A percentile compares a stretch with the other conserved stretches of the same genome.
These are phyloP conservation scores for Neurospora sp. DNA, from an alignment of 495 filamentous ascomycete species.

Conservation along the genomic window DNA sequence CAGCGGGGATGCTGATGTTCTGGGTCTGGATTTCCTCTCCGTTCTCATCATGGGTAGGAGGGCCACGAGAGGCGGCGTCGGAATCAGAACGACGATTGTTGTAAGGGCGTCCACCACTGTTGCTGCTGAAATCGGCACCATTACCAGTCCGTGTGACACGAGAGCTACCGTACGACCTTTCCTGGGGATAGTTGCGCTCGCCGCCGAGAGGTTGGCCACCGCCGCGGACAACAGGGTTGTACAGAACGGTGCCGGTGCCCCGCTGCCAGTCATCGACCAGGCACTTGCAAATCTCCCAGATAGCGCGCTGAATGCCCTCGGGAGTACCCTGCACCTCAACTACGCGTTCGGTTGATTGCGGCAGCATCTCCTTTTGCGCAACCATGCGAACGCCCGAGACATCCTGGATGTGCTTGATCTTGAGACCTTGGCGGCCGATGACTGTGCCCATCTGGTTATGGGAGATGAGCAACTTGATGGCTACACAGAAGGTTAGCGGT, in stretches of 20 bases:
- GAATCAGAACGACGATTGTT: conserved; percentile 72
- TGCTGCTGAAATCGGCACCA: conserved; percentile 95
- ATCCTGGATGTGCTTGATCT: conserved; percentile 99
- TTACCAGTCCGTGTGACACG: conserved; percentile 94
- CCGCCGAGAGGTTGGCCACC: conserved; percentile 40
- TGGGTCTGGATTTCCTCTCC: conserved; percentile 97
- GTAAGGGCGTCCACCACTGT: conserved; percentile 52
- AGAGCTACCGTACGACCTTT: conserved; percentile 44
- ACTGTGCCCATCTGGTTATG: conserved; percentile 99
- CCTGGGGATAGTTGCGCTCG: conserved; percentile 19
- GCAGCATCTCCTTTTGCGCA: conserved; percentile 98
- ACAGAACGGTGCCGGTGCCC: conserved; percentile 89
- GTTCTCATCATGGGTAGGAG: conserved; percentile 81
- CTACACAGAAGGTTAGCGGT: conserved; percentile 36
- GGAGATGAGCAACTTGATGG: conserved; percentile 93
- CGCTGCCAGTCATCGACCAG: conserved; percentile 95
- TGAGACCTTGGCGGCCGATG: conserved; percentile 88
- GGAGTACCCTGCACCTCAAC: conserved; percentile 92
- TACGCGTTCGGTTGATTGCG: conserved; percentile 96
- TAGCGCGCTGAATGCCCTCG: conserved; percentile 85
- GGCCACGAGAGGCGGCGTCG: conserved; percentile 59
- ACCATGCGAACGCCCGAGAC: conserved; percentile 96
- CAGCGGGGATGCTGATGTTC: conserved; percentile 97
- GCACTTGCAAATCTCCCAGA: conserved; percentile 99
- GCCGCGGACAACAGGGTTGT: conserved; percentile 88